Percentiles rank a stretch among this genome's conserved stretches.
Evolutionary conservation across 2,329 filamentous ascomycete species (phyloP).

Genomic region (Neocucurbitaria cava): DNA sequence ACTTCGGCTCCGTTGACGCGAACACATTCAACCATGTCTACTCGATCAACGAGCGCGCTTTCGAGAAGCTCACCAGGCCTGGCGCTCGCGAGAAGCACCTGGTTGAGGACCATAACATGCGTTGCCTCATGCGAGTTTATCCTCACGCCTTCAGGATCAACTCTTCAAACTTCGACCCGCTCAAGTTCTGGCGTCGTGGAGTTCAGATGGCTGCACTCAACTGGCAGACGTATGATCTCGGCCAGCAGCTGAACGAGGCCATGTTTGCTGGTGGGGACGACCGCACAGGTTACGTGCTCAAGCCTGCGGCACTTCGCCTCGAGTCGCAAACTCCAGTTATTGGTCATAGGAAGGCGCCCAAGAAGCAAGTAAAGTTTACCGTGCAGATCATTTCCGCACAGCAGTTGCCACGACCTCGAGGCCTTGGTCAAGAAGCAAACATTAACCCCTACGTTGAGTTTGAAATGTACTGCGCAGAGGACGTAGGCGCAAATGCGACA

Average conservation of each 20-base stretch:
- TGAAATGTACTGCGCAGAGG: slow-evolving; percentile 92
- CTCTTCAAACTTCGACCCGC: slow-evolving; percentile 93
- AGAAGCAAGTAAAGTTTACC: slow-evolving; percentile 82
- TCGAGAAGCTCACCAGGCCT: slow-evolving; percentile 79
- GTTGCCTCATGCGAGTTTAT: slow-evolving; percentile 87
- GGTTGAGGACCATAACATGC: slow-evolving; percentile 88
- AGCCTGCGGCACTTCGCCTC: slow-evolving; percentile 80
- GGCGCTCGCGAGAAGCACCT: slow-evolving; percentile 77
- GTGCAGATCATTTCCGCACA: slow-evolving; percentile 94
- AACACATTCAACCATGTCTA: slow-evolving; percentile 93
- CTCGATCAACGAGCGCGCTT: slow-evolving; percentile 90
- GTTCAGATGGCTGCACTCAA: slow-evolving; percentile 98
- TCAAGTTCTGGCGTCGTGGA: slow-evolving; percentile 91
- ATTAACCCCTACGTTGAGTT: slow-evolving; percentile 95
- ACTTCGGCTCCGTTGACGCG: slow-evolving; percentile 79
- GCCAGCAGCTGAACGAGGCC: slow-evolving; percentile 94
- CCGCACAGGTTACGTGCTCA: slow-evolving; percentile 89
- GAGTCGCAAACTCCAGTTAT: slow-evolving; percentile 46
- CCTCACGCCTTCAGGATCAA: slow-evolving; percentile 81
- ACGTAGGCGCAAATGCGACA: slow-evolving; percentile 78
- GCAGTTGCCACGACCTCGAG: slow-evolving; percentile 84
- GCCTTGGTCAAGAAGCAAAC: slow-evolving; percentile 72
- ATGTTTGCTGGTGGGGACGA: slow-evolving; percentile 95
- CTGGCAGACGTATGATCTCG: slow-evolving; percentile 96
- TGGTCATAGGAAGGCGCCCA: slow-evolving; percentile 70